Base-by-base conservation (phyloP, 2,329 filamentous ascomycete genomes). In the Xylariaceae sp. region DNA sequence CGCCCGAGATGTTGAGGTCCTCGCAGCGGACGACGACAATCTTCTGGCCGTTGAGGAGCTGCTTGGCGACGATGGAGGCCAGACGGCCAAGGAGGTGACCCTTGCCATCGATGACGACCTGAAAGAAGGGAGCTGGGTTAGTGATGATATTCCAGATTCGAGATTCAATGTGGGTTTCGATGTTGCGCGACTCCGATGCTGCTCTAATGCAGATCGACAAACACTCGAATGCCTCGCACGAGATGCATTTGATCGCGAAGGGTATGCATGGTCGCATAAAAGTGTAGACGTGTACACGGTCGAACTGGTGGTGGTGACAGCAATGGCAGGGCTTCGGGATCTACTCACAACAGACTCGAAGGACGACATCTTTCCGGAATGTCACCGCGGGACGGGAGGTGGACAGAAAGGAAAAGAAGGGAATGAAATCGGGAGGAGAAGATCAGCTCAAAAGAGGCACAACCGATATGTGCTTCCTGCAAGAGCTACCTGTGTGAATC, bases 71-170 rank as follows among this genome's bases (percentile, higher is more conserved):
- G 74, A 91, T 96, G 77, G 87, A 91, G 81, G 93, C 93, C 77
- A 99, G 87, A 78, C 94, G 93, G 84, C 94, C 94, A 79, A 99
- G 91, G 77, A 99, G 89, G 82, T 99, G 94, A 81, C 94, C 94
- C 88, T 99, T 99, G 90, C 92, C 94, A 87, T 99, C 94, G 76
- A 99, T 96, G 82, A 97, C 89, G 82, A 97, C 87, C 91, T 96
- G 67, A 60, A 53, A 67, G 62, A 54, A 60, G 66, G 50, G 57
- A 45, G 42, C 55, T 57, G 42, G 63, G 63, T 69, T 63, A 73
- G 75, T 68, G 46, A 38, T 28, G 22, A 28, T 28, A 28, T 28
- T 56, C 53, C 41, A 31, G 36, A 49, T 56, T 45, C 45, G 42
- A 55, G 39, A 28, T 46, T 48, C 33, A n/a, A 31, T 28, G 22